These are phyloP conservation scores for Bidens hawaiensis DNA, from an alignment of 140 eudicot genomes.

Conservation along the genomic window DNA sequence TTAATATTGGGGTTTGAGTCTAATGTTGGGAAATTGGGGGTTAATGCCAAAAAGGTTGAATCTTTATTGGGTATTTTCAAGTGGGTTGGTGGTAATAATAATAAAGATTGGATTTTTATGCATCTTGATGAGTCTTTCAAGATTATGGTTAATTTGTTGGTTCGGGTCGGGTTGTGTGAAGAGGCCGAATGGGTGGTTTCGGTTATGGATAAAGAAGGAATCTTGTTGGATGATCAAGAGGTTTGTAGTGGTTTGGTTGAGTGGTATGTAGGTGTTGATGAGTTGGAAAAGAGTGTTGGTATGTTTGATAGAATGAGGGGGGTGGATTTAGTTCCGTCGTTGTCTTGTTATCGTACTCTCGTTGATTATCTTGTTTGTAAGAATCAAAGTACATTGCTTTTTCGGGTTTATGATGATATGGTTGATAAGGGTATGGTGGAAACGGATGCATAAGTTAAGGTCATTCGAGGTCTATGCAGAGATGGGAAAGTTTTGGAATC, in stretches of 20 bases:
- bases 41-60: conserved; percentile 50
- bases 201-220: conserved; percentile 41
- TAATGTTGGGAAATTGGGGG: conserved; percentile 24
- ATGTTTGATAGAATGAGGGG: conserved; percentile 58
- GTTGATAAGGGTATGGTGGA: conserved; percentile 35
- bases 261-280: conserved; percentile 53
- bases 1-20: conserved; percentile 50
- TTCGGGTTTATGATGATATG: conserved; percentile 45
- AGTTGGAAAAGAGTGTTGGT: conserved; percentile 37
- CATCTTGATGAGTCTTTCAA: conserved; percentile 56
- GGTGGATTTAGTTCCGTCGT: conserved; percentile 40
- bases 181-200: conserved; percentile 64
- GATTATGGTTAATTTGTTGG: conserved; percentile 60
- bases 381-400: conserved; percentile 31
- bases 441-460: conserved; percentile 29
- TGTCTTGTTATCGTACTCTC: conserved; percentile 43
- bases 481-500: conserved; percentile 72
- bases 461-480: conserved; percentile 44
- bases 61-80: conserved; percentile 69
- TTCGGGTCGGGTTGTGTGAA: conserved; percentile 48
- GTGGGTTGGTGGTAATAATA: conserved; percentile 38
- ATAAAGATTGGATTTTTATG: conserved; percentile 37
- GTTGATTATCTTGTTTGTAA: conserved; percentile 43
- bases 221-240: conserved; percentile 54
- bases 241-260: conserved; percentile 54